Percentiles rank a stretch among this genome's conserved stretches.
phyloP scores from a whole-genome alignment of 768 basidiomycete genomes.

The Nidularia pulvinata region DNA sequence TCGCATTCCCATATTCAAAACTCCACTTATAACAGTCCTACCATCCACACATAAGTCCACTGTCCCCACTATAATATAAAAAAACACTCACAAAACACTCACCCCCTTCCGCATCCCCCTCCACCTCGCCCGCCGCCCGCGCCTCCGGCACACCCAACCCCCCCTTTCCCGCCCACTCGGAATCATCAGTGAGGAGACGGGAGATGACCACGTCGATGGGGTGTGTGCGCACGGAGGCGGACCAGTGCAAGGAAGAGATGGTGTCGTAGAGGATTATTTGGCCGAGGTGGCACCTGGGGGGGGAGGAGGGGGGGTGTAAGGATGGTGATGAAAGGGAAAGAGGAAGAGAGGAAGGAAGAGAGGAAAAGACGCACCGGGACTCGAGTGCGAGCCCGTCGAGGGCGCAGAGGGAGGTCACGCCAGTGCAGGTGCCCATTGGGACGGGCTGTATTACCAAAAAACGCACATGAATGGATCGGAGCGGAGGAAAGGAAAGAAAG shows the following conservation, averaged over 20 bases:
- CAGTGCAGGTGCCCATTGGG: constrained; percentile 82
- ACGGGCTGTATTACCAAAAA: constrained; percentile 58
- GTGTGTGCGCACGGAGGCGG: not conserved
- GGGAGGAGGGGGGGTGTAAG: not conserved
- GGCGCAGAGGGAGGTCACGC: constrained; percentile 52
- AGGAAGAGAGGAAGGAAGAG: no score
- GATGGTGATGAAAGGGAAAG: not conserved
- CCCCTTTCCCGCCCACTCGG: constrained; percentile 18
- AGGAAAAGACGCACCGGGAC: constrained; percentile 29
- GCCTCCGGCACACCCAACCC: constrained; percentile 5
- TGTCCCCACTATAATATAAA: no score
- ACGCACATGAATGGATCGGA: not conserved
- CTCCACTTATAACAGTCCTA: no score
- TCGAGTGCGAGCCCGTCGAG: constrained; percentile 83
- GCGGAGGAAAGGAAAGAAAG: constrained; percentile 1
- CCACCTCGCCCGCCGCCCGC: constrained; percentile 2
- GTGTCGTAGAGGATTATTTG: not conserved
- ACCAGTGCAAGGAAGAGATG: not conserved
- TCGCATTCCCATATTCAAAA: no score
- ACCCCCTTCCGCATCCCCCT: constrained; percentile 4
- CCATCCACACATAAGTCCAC: no score
- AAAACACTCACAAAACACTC: constrained; percentile 2
- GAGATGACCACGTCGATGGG: not conserved
- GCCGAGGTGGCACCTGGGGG: not conserved
- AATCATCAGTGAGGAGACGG: constrained; percentile 14